phyloP scores from a whole-genome alignment of 2,329 filamentous ascomycete species.

The Zarea fungicola region DNA sequence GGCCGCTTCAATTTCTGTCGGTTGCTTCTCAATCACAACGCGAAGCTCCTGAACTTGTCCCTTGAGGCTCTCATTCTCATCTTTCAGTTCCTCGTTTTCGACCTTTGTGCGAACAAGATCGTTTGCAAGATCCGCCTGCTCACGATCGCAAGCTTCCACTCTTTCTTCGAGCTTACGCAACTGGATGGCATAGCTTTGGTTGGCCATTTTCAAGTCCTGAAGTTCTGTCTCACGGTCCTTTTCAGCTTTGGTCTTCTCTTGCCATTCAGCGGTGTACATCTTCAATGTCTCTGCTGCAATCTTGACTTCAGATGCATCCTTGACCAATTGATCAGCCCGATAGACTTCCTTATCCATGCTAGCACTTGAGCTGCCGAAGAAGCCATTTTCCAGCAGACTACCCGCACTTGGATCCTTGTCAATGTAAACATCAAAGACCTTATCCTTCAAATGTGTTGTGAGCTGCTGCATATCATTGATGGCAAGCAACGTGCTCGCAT shows the following conservation, averaged over 20 bases:
- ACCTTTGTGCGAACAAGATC: conserved; percentile 91
- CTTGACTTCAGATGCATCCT: conserved; percentile 84
- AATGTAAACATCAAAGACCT: conserved; percentile 93
- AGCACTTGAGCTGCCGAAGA: conserved; percentile 90
- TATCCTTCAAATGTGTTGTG: conserved; percentile 87
- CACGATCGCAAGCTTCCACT: conserved; percentile 79
- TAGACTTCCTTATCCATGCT: conserved; percentile 93
- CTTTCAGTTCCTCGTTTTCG: conserved; percentile 81
- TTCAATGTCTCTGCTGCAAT: conserved; percentile 79
- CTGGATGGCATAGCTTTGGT: conserved; percentile 62
- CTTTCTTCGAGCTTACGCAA: conserved; percentile 85
- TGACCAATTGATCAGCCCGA: conserved; percentile 85
- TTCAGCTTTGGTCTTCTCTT: conserved; percentile 78
- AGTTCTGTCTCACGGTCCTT: conserved; percentile 79
- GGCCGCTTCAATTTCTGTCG: conserved; percentile 76
- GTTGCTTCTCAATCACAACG: conserved; percentile 82
- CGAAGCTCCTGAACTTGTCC: conserved; percentile 82
- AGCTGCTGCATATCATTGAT: conserved; percentile 91
- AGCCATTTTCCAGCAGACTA: conserved; percentile 90
- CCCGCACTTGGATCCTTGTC: conserved; percentile 89
- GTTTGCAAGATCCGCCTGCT: conserved; percentile 86
- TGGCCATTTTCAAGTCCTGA: conserved; percentile 63
- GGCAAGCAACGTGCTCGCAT: conserved; percentile 66
- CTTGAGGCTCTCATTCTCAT: conserved; percentile 83
- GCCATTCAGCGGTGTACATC: conserved; percentile 81